phyloP scores from a whole-genome alignment of 805 yeast genomes.

The Candida fluviatilis region DNA sequence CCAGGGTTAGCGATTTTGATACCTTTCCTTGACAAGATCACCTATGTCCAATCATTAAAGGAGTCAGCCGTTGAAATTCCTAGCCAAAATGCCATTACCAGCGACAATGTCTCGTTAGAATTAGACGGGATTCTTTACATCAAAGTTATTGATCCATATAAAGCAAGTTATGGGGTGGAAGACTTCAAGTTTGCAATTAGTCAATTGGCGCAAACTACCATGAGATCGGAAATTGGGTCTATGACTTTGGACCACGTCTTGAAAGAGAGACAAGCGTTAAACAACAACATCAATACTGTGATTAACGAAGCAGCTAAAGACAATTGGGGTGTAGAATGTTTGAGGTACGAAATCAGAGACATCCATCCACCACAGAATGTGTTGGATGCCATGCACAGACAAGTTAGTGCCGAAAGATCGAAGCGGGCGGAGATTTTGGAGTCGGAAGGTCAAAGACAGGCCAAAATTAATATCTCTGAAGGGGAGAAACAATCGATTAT shows the following conservation, averaged over 20 bases:
- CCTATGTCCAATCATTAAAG: slow-evolving; percentile 77
- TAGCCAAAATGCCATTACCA: slow-evolving; percentile 77
- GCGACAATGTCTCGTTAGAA: slow-evolving; percentile 80
- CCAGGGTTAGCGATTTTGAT: slow-evolving; percentile 76
- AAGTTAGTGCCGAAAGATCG: slow-evolving; percentile 81
- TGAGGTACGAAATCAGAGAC: slow-evolving; percentile 83
- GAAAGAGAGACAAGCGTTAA: slow-evolving; percentile 69
- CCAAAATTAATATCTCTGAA: slow-evolving; percentile 79
- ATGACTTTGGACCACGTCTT: slow-evolving; percentile 74
- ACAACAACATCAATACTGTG: slow-evolving; percentile 68
- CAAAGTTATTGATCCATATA: slow-evolving; percentile 74
- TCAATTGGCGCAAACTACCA: slow-evolving; percentile 85
- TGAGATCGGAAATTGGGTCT: slow-evolving; percentile 87
- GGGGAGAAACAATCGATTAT: slow-evolving; percentile 71
- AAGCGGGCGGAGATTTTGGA: slow-evolving; percentile 86
- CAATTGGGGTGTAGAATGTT: slow-evolving; percentile 78
- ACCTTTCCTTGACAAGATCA: slow-evolving; percentile 71
- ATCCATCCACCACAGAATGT: slow-evolving; percentile 85
- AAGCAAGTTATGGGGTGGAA: slow-evolving; percentile 85
- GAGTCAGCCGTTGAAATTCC: slow-evolving; percentile 86
- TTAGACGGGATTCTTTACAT: slow-evolving; percentile 82
- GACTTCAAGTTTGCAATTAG: slow-evolving; percentile 82
- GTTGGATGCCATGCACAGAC: slow-evolving; percentile 87
- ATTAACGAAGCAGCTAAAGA: slow-evolving; percentile 80
- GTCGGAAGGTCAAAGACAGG: slow-evolving; percentile 77